Evolutionary conservation across 805 yeast genomes (phyloP).

Genomic region (Torulaspora maleeae): DNA sequence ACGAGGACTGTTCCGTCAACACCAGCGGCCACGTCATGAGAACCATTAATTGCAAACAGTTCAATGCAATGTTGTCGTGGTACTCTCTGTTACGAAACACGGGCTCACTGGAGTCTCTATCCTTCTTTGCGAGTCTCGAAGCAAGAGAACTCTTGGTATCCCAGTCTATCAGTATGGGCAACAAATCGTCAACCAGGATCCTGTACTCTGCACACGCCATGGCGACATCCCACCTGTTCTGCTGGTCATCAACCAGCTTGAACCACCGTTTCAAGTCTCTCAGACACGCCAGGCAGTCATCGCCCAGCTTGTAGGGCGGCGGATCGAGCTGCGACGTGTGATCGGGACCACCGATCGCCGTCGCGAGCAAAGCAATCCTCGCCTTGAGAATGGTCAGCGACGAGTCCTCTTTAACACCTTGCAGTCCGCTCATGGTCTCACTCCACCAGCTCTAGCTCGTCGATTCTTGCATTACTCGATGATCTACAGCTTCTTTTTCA

Average conservation of each 20-base stretch:
- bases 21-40: conserved; percentile 83
- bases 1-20: conserved; percentile 54
- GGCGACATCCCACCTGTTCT: conserved; percentile 73
- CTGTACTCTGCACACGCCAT: conserved; percentile 80
- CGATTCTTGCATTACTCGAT: neutral
- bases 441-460: neutral
- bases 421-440: neutral
- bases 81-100: conserved; percentile 28
- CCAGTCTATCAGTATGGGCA: conserved; percentile 73
- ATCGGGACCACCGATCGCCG: conserved; percentile 91
- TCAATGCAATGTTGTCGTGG: conserved; percentile 58
- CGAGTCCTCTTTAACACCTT: neutral
- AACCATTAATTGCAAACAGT: conserved; percentile 74
- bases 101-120: conserved; percentile 20
- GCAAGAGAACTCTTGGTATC: conserved; percentile 40
- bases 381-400: conserved; percentile 46
- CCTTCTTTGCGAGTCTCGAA: conserved; percentile 18
- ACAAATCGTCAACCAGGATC: conserved; percentile 64
- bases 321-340: conserved; percentile 45
- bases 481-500: neutral
- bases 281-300: conserved; percentile 70
- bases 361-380: conserved; percentile 72
- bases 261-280: conserved; percentile 89
- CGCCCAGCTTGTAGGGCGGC: conserved; percentile 72
- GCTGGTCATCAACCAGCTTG: conserved; percentile 70